Evolutionary conservation across 2,329 filamentous ascomycete species (phyloP), one percentile per base, ranked within the genome.

Genomic region (Ophiocordyceps unilateralis): DNA sequence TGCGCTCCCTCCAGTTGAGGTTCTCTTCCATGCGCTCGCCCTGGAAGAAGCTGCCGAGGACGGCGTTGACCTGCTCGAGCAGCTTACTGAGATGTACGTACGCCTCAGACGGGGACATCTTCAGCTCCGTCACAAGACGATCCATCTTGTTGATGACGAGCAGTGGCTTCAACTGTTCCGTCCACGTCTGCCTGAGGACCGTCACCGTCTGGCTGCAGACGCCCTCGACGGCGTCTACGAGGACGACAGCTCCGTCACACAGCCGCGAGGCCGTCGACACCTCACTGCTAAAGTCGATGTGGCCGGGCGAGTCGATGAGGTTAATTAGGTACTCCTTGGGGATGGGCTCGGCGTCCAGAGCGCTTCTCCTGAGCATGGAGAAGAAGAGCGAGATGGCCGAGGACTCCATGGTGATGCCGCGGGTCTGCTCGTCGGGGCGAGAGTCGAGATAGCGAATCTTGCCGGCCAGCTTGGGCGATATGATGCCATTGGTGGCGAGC

Each of bases 381-480:
- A 98, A 98, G 63, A 83, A 93, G 28, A 98, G 70, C 1, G 91
- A 96, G 49, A 98, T 98, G 48, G 91, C 91, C 6, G 89, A 96
- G 0, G 91, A 96, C 61, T 98, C 91, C 91, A 98, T 98, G n/a
- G 91, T 98, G 57, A 98, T 98, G 44, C 91, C 91, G 50, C 91
- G 81, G 15, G 84, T 74, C 64, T 98, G 91, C 61, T 98, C 91
- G 62, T 98, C 91, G 1, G 89, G 89, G 38, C 91, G 74, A 20
- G 91, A 96, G 65, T 98, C 91, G 46, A 98, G 78, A 57, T 96
- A 98, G 51, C 91, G 82, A 62, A 98, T 93, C 70, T 96, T 96
- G 60, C 91, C 91, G 44, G 91, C 91, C 56, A 96, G 72, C 60
- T 96, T 96, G 44, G 89, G 85, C 24, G 91, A 96, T 57, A 98